Base-by-base conservation (phyloP, 2,329 filamentous ascomycete species). In the Canariomyces notabilis region DNA sequence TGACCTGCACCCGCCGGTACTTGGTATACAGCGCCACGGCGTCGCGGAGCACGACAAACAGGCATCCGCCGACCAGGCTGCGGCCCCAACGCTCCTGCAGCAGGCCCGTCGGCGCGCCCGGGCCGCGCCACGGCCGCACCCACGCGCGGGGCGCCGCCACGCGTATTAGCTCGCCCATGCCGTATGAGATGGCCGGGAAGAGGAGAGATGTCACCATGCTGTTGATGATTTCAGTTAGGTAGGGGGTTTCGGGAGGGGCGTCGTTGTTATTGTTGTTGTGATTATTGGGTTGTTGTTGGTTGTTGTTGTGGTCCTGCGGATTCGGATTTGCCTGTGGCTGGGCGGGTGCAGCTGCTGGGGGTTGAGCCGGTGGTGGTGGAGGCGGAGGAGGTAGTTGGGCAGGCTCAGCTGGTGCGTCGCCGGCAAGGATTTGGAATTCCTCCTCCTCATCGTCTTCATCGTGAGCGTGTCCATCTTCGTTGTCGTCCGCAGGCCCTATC, bases 81-180 rank as follows among this genome's bases (percentile, higher is more conserved):
- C 93, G 76, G 1, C 89, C 93, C 89, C 93, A 97, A 48, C 83
- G 81, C 56, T 86, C 80, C 60, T 93, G 87, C 23, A 98, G 65
- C 20, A 97, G 71, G 0, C 86, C 83, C 0, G 79, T 78, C 0
- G 53, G 53, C 15, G 57, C 49, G 22, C 16, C 20, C 2, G 34
- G 33, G 6, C 31, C 14, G 21, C 20, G 20, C 2, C 71, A 65
- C 7, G 67, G 66, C 0, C 69, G 68, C 8, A 84, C 81, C 82
- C 86, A 89, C 3, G 78, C 69, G 29, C 69, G 69, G 0, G 91
- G 91, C 1, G 95, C 70, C 0, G 77, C 65, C 9, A 79, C 63
- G 12, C 84, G 81, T 26, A 97, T 71, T 1, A 89, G 60, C 58
- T 89, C 85, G 36, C 93, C 93, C 66, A 89, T 80, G 12, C 80